These are phyloP conservation scores for Alternaria metachromatica DNA, from an alignment of 2,329 filamentous ascomycete species.

Conservation along the genomic window DNA sequence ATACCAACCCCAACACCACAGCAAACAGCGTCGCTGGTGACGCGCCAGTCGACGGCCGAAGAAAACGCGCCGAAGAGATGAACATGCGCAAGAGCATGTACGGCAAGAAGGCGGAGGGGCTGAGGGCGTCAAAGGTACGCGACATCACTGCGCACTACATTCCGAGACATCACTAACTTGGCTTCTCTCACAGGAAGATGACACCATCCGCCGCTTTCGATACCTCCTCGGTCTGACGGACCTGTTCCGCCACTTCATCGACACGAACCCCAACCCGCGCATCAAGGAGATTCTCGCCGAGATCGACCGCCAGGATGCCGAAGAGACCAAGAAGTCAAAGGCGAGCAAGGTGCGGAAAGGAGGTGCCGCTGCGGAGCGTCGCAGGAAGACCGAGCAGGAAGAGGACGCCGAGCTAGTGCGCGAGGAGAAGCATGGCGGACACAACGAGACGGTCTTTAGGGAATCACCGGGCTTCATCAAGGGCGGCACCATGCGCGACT, in stretches of 20 bases:
- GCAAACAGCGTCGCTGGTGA: constrained; percentile 89
- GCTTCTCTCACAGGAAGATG: constrained; percentile 74
- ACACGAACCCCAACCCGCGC: constrained; percentile 92
- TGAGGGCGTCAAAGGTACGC: constrained; percentile 89
- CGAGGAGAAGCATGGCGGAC: constrained; percentile 87
- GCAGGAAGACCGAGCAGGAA: constrained; percentile 92
- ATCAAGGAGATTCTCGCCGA: constrained; percentile 93
- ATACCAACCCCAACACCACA: constrained; percentile 70
- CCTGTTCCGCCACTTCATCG: constrained; percentile 98
- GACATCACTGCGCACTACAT: background rate
- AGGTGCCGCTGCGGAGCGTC: constrained; percentile 77
- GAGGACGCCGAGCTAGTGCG: constrained; percentile 88
- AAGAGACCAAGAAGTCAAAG: constrained; percentile 70
- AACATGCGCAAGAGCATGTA: constrained; percentile 91
- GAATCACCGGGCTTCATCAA: constrained; percentile 92
- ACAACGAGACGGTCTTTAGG: constrained; percentile 82
- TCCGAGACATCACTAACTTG: constrained; percentile 12
- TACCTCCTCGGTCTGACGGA: constrained; percentile 96
- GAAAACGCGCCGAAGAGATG: constrained; percentile 83
- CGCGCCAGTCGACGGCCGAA: constrained; percentile 74
- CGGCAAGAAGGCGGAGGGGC: constrained; percentile 89
- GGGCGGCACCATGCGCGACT: constrained; percentile 88
- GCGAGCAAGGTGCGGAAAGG: constrained; percentile 81
- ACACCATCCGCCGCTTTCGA: constrained; percentile 90
- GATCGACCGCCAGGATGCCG: constrained; percentile 91